phyloP scores from a whole-genome alignment of 1,284 basidiomycete genomes.

The Volvariella volvacea region DNA sequence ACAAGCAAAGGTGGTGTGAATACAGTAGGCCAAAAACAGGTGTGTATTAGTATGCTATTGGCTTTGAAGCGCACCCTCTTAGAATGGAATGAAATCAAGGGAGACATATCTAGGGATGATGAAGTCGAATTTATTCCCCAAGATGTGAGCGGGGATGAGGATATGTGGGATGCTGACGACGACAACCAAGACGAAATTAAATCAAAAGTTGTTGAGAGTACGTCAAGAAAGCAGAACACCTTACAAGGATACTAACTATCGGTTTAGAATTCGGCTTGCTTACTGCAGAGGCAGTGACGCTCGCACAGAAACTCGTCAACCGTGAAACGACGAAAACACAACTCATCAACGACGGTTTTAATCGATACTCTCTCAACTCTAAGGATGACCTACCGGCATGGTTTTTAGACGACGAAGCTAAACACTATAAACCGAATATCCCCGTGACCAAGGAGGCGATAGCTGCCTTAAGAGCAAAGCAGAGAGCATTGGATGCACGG shows the following conservation, averaged over 20 bases:
- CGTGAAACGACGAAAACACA: conserved; percentile 85
- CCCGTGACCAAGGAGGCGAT: conserved; percentile 98
- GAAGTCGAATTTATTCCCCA: conserved; percentile 75
- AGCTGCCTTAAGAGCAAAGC: conserved; percentile 78
- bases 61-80: too few species aligned
- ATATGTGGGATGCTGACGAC: conserved; percentile 79
- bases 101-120: conserved; percentile 22
- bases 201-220: conserved; percentile 61
- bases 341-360: conserved; percentile 94
- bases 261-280: conserved; percentile 76
- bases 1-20: too few species aligned
- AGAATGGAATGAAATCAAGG: too few species aligned
- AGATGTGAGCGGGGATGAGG: conserved; percentile 36
- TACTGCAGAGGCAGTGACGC: conserved; percentile 88
- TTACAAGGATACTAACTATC: conserved; percentile 9
- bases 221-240: too few species aligned
- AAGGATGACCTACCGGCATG: conserved; percentile 91
- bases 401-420: conserved; percentile 97
- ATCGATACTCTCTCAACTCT: conserved; percentile 84
- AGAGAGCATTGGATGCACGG: conserved; percentile 91
- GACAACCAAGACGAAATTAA: conserved; percentile 76
- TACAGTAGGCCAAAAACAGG: too few species aligned
- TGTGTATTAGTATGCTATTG: too few species aligned
- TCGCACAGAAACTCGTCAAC: conserved; percentile 93
- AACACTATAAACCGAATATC: conserved; percentile 91